These are phyloP conservation scores for Phoenix roebelenii DNA, from an alignment of 176 grass and related monocot species.

Conservation along the genomic window DNA sequence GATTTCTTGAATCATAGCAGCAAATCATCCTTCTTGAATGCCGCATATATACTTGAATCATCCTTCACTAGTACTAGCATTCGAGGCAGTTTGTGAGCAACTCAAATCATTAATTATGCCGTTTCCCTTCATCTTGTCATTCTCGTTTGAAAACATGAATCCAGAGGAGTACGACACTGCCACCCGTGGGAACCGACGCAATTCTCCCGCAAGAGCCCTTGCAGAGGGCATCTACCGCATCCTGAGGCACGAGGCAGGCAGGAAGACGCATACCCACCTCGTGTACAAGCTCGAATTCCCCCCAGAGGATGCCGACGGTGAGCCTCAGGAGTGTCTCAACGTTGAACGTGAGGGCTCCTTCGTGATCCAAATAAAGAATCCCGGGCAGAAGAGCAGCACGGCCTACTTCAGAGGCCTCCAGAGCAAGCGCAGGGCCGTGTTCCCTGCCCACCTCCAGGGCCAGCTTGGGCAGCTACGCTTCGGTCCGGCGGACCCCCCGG, in stretches of 20 bases:
- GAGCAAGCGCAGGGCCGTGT: conserved; percentile 57
- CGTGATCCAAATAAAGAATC: conserved; percentile 90
- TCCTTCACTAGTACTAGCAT: too few relatives aligned
- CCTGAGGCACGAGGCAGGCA: conserved; percentile 34
- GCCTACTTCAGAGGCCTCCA: conserved; percentile 44
- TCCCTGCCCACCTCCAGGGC: conserved; percentile 55
- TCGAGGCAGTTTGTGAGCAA: too few relatives aligned
- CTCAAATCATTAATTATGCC: too few relatives aligned
- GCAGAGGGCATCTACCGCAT: conserved; percentile 88
- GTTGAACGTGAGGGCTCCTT: conserved; percentile 74
- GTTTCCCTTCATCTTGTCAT: background rate
- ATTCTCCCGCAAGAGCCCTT: conserved; percentile 36
- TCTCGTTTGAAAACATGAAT: too few relatives aligned
- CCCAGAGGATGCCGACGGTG: conserved; percentile 1
- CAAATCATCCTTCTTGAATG: too few relatives aligned
- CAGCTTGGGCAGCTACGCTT: conserved; percentile 40
- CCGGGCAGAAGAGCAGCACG: conserved; percentile 22
- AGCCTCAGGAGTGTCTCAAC: conserved; percentile 57
- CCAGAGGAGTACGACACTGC: conserved; percentile 58
- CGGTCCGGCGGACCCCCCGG: conserved; percentile 56
- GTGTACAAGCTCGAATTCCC: conserved; percentile 92
- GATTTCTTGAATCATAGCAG: too few relatives aligned
- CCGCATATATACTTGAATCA: too few relatives aligned
- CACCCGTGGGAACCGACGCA: conserved; percentile 44
- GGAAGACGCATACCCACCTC: conserved; percentile 54